A percentile compares a stretch with the other conserved stretches of the same genome.
Conservation (phyloP, 2,329 filamentous ascomycete genomes). For the Helotiales sp. region DNA sequence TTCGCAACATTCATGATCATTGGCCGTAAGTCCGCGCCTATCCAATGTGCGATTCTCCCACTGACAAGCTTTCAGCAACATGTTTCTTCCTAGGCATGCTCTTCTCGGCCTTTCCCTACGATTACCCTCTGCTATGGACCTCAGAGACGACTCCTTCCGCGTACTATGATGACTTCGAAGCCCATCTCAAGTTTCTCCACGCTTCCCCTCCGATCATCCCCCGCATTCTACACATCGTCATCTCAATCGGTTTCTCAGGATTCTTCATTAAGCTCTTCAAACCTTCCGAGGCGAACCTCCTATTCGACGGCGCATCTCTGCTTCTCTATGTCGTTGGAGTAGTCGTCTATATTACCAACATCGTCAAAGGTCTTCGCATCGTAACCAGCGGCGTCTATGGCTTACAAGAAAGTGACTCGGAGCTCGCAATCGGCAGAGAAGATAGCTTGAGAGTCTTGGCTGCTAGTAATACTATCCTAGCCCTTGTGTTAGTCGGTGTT, state of each 20-base stretch:
- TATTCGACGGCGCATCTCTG: slow-evolving; percentile 79
- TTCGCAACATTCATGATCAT: slow-evolving; percentile 98
- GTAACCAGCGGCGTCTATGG: slow-evolving; percentile 66
- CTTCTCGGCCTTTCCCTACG: slow-evolving; percentile 95
- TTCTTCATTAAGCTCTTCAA: slow-evolving; percentile 95
- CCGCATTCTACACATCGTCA: slow-evolving; percentile 91
- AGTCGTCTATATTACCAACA: slow-evolving; percentile 93
- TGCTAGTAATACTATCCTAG: slow-evolving; percentile 94
- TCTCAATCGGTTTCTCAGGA: slow-evolving; percentile 81
- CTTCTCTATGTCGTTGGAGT: slow-evolving; percentile 81
- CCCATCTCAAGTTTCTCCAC: slow-evolving; percentile 88
- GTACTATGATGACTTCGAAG: slow-evolving; percentile 85
- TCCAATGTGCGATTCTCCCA: slow-evolving; percentile 12
- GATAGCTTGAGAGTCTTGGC: slow-evolving; percentile 89
- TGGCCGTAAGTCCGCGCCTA: slow-evolving; percentile 64
- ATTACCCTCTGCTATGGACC: slow-evolving; percentile 85
- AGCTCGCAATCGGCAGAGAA: slow-evolving; percentile 75
- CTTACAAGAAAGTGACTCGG: slow-evolving; percentile 44
- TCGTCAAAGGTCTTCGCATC: slow-evolving; percentile 88
- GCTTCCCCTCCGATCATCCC: slow-evolving; percentile 87
- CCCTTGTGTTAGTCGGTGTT: slow-evolving; percentile 87
- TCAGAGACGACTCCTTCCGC: slow-evolving; percentile 60
- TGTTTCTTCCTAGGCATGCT: slow-evolving; percentile 99
- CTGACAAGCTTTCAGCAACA: slow-evolving; percentile 55
- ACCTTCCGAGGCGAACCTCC: slow-evolving; percentile 89